Percentiles rank a stretch among this genome's conserved stretches.
Conservation (phyloP, 2,329 filamentous ascomycete genomes). For the Cytospora leucostoma region DNA sequence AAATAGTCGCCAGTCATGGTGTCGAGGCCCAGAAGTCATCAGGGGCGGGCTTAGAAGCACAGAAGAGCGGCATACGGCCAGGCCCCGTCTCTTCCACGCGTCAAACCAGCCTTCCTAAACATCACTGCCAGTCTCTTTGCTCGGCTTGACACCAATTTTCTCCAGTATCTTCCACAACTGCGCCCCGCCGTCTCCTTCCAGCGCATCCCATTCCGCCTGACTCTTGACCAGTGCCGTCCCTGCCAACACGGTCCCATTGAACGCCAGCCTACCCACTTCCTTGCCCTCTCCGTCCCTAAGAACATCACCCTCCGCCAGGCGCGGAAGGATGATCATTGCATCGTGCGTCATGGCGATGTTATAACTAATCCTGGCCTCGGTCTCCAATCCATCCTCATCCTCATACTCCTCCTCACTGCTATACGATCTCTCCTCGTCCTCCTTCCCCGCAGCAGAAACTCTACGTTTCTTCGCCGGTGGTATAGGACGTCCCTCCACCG, state of each 20-base stretch:
- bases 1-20: too few relatives aligned
- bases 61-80: too few relatives aligned
- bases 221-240: constrained; percentile 65
- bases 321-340: constrained; percentile 56
- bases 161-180: constrained; percentile 44
- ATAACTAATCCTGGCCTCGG: constrained; percentile 59
- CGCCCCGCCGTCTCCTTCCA: constrained; percentile 43
- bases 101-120: background rate
- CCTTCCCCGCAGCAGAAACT: constrained; percentile 9
- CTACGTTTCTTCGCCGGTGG: background rate
- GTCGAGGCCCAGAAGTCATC: too few relatives aligned
- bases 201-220: constrained; percentile 56
- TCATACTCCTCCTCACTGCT: constrained; percentile 29
- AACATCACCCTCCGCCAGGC: constrained; percentile 51
- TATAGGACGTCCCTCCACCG: constrained; percentile 30
- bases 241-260: constrained; percentile 66
- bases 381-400: constrained; percentile 32
- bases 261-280: constrained; percentile 46
- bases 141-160: constrained; percentile 42
- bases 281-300: constrained; percentile 31
- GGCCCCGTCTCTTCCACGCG: too few relatives aligned
- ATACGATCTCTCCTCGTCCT: background rate
- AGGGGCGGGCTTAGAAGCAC: too few relatives aligned
- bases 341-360: constrained; percentile 61
- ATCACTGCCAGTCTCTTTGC: background rate